These are phyloP conservation scores for Aspergillus sp. DNA, from an alignment of 2,329 filamentous ascomycete species.

Conservation along the genomic window DNA sequence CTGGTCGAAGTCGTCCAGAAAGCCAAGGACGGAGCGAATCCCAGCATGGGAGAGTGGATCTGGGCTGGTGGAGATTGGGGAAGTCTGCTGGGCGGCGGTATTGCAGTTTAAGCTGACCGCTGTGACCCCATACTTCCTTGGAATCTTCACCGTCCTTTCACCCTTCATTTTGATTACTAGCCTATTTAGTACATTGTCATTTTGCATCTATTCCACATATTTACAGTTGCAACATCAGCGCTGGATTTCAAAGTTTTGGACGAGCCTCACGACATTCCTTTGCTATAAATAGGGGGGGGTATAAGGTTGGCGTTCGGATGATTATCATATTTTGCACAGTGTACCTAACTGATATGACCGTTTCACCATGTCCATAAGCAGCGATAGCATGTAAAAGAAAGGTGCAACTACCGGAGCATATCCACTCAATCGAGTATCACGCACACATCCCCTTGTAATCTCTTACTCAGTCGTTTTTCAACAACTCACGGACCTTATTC, in stretches of 20 bases:
- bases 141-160: not conserved
- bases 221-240: slow-evolving; percentile 4
- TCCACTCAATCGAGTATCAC: not conserved
- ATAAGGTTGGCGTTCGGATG: slow-evolving; percentile 8
- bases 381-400: not conserved
- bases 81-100: slow-evolving; percentile 41
- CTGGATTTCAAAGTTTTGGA: slow-evolving; percentile 7
- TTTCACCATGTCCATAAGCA: not conserved
- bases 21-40: slow-evolving; percentile 39
- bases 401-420: not conserved
- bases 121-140: not conserved
- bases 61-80: slow-evolving; percentile 48
- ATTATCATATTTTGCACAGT: slow-evolving; percentile 8
- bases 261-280: slow-evolving; percentile 7
- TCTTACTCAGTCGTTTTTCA: slow-evolving; percentile 37
- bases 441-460: too few species aligned
- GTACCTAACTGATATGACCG: slow-evolving; percentile 5
- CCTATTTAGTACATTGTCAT: not conserved
- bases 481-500: slow-evolving; percentile 56
- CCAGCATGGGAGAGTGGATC: slow-evolving; percentile 46
- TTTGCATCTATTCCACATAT: not conserved
- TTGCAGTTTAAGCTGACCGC: slow-evolving; percentile 30
- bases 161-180: not conserved
- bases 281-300: not conserved
- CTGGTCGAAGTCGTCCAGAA: slow-evolving; percentile 40